A percentile compares a stretch with the other conserved stretches of the same genome.
Evolutionary conservation across 805 yeast species (phyloP).

Genomic region (Lipomyces japonicus): DNA sequence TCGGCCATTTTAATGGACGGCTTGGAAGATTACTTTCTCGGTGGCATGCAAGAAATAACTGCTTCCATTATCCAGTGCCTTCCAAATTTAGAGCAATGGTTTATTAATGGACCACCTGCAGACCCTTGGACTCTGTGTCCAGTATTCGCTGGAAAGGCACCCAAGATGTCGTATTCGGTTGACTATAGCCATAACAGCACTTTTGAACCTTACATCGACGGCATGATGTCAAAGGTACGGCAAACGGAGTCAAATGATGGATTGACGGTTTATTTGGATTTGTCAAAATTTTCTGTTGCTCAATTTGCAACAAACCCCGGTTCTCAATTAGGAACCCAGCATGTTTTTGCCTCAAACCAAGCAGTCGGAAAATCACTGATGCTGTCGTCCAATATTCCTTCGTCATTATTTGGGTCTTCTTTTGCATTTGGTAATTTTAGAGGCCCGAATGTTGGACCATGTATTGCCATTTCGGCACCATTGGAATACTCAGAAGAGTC

Average conservation of each 20-base stretch:
- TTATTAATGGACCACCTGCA: constrained; percentile 33
- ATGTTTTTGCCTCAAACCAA: background rate
- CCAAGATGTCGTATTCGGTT: constrained; percentile 2
- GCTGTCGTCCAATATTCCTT: constrained; percentile 27
- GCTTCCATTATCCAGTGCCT: constrained; percentile 43
- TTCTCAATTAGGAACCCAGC: background rate
- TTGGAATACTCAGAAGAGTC: constrained; percentile 37
- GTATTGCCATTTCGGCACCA: constrained; percentile 53
- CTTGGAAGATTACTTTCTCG: constrained; percentile 49
- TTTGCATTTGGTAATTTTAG: constrained; percentile 45
- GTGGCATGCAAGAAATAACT: constrained; percentile 51
- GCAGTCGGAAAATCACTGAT: constrained; percentile 4
- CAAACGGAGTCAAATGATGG: constrained; percentile 7
- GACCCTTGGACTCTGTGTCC: constrained; percentile 38
- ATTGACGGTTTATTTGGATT: constrained; percentile 9
- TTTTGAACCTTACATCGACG: constrained; percentile 11
- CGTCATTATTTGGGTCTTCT: constrained; percentile 48
- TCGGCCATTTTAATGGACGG: constrained; percentile 47
- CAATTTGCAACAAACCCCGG: background rate
- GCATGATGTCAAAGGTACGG: constrained; percentile 8
- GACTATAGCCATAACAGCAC: background rate
- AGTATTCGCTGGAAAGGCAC: constrained; percentile 36
- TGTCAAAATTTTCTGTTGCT: constrained; percentile 5
- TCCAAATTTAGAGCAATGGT: constrained; percentile 43
- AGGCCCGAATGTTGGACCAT: constrained; percentile 36